Evolutionary conservation across 2,329 filamentous ascomycete genomes (phyloP), one percentile per base, ranked within the genome.

Genomic region (Diaporthe citri): DNA sequence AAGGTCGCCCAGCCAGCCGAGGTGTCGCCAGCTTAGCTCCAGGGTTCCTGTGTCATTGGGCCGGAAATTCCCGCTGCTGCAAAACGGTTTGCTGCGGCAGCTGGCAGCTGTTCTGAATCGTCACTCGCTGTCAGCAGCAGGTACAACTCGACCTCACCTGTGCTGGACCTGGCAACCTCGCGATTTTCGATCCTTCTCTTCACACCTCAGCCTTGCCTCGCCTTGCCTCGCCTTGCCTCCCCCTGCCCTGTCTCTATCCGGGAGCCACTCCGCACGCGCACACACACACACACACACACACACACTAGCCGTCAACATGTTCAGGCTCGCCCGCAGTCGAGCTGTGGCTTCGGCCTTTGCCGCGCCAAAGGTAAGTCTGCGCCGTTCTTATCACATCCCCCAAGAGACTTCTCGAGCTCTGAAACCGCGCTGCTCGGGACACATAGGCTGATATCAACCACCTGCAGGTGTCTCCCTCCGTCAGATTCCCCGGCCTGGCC

Each of bases 301-400:
- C 64, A 74, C 56, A 64, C 60, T 20, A 48, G 31, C 77, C 67
- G 75, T 78, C 84, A 90, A 81, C 82, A 98, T 98, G 95, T 97
- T 95, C 89, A 97, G 93, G 87, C 88, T 97, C 85, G 93, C 93
- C 84, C 93, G 95, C 88, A 93, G 91, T 87, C 91, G 93, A 86
- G 93, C 93, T 85, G 88, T 96, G 87, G 92, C 93, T 85, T 92
- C 94, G 87, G 94, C 93, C 86, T 86, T 97, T 85, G 93, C 92
- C 86, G 91, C 93, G 84, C 91, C 91, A 85, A 93, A 92, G 89
- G 95, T 96, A 87, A 84, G 89, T 86, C 69, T 72, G 64, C 73
- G 74, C 76, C 39, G 31, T 43, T 41, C 39, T 62, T 34, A 48
- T 71, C 55, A 72, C 34, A 69, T 71, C 31, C 62, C 75, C 31